Evolutionary conservation across 1,284 basidiomycete genomes (phyloP).

Genomic region (Filobasidium uniguttulatum): DNA sequence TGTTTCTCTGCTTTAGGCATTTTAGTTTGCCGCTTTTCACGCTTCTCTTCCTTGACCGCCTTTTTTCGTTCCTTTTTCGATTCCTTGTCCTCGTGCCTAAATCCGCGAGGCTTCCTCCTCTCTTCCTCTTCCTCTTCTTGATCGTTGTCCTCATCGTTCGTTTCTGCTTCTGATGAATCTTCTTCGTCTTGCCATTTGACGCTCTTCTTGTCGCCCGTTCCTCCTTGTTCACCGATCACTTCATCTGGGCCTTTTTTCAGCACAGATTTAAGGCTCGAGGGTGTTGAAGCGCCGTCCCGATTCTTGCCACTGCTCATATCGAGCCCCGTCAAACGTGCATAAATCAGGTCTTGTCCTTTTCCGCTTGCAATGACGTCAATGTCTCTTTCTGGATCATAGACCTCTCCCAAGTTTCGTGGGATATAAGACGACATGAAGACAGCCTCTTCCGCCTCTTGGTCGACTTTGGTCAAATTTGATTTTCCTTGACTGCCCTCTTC

Average conservation of each 20-base stretch:
- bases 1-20: slow-evolving; percentile 91
- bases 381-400: slow-evolving; percentile 84
- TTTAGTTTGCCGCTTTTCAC: slow-evolving; percentile 77
- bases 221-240: no score
- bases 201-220: slow-evolving; percentile 2
- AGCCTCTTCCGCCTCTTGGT: slow-evolving; percentile 49
- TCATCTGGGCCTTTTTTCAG: slow-evolving; percentile 11
- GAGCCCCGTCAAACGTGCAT: slow-evolving; percentile 67
- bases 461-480: slow-evolving; percentile 4
- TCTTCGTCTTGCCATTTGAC: slow-evolving; percentile 15
- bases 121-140: slow-evolving; percentile 36
- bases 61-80: slow-evolving; percentile 88
- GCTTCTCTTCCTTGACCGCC: slow-evolving; percentile 67
- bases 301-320: slow-evolving; percentile 34
- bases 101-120: slow-evolving; percentile 57
- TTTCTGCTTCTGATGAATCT: slow-evolving; percentile 22
- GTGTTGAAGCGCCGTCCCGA: slow-evolving; percentile 3
- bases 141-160: slow-evolving; percentile 33
- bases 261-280: slow-evolving; percentile 6
- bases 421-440: slow-evolving; percentile 83
- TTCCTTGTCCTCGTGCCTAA: slow-evolving; percentile 81
- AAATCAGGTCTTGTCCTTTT: slow-evolving; percentile 60
- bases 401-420: slow-evolving; percentile 77
- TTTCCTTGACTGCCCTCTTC: neutral
- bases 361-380: slow-evolving; percentile 58